Evolutionary conservation across 2,329 filamentous ascomycete species (phyloP), one percentile per base, ranked within the genome.

Genomic region (Nakataea oryzae): DNA sequence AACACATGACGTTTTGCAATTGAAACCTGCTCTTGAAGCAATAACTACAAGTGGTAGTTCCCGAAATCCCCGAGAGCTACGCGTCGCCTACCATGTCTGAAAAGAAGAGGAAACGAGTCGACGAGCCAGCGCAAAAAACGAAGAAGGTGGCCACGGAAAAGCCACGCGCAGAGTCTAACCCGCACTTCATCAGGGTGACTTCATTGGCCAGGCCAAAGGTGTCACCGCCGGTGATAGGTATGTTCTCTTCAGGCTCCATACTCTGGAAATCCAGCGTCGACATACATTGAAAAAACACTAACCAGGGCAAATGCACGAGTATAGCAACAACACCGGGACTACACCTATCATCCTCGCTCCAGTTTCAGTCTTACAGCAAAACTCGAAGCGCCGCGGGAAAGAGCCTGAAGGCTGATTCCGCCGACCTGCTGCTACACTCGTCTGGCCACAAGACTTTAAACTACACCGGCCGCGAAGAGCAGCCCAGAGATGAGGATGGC

Each of bases 401-500:
- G 64, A 67, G 66, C 55, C 64, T 67, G 60, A 69, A 69, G 64
- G 73, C 68, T 66, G 67, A 69, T n/a, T 62, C 68, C 24, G 71
- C 77, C 61, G 81, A 84, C 67, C 74, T 87, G 14, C 69, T 86
- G 0, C 74, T 88, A 56, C 82, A 86, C 69, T 85, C 84, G 11
- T 78, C 78, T 4, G 75, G 75, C 57, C 83, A 88, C 70, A 78
- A 74, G 32, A 83, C 78, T 54, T 70, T 88, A 54, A 81, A 87
- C 68, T 87, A 86, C 67, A 85, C 79, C 7, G 84, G 77, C 30
- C 79, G 80, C 63, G 83, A 86, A 69, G 80, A 83, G 59, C 74
- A 75, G 14, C 68, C 69, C 1, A 72, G 72, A 29, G 74, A 73
- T 13, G 67, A 70, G 14, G 75, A 80, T 62, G 70, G 75, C 6